Percentiles rank a stretch among this genome's conserved stretches.
phyloP scores from a whole-genome alignment of 352 stramenopile genomes.

The Phytophthora crassamura region DNA sequence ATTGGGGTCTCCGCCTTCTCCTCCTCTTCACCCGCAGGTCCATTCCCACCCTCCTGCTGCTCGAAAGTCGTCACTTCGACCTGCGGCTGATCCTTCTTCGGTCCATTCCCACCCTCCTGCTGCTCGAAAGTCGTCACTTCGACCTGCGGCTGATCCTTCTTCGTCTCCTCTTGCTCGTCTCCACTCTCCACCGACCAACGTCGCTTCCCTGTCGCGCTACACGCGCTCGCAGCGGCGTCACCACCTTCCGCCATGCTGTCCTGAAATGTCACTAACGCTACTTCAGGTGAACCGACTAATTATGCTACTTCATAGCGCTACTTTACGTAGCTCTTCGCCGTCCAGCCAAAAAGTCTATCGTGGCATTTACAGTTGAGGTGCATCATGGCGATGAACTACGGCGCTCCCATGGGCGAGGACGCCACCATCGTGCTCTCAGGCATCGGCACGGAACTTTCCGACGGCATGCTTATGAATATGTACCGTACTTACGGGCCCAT shows the following conservation, averaged over 20 bases:
- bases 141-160: conserved; percentile 7
- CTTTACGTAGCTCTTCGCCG: background rate
- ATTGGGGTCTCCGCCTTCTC: no score
- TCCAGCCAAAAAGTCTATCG: conserved; percentile 32
- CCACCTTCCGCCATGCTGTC: conserved; percentile 2
- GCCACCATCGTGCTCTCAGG: conserved; percentile 59
- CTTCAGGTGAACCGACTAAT: no score
- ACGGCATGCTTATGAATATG: conserved; percentile 60
- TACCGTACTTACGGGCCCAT: conserved; percentile 67
- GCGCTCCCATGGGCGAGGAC: conserved; percentile 16
- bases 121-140: background rate
- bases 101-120: conserved; percentile 2
- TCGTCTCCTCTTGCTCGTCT: conserved; percentile 3
- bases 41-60: conserved; percentile 9
- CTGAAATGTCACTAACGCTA: conserved; percentile 1
- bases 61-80: background rate
- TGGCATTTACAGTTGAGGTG: conserved; percentile 10
- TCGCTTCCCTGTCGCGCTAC: conserved; percentile 12
- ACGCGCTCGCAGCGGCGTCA: background rate
- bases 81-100: conserved; percentile 4
- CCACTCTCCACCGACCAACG: background rate
- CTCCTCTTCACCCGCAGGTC: conserved; percentile 7
- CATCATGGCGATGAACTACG: background rate
- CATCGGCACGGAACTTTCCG: conserved; percentile 43
- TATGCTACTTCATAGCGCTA: no score